phyloP scores from a whole-genome alignment of 2,329 filamentous ascomycete genomes.

The Ambrosiella cleistominuta region DNA sequence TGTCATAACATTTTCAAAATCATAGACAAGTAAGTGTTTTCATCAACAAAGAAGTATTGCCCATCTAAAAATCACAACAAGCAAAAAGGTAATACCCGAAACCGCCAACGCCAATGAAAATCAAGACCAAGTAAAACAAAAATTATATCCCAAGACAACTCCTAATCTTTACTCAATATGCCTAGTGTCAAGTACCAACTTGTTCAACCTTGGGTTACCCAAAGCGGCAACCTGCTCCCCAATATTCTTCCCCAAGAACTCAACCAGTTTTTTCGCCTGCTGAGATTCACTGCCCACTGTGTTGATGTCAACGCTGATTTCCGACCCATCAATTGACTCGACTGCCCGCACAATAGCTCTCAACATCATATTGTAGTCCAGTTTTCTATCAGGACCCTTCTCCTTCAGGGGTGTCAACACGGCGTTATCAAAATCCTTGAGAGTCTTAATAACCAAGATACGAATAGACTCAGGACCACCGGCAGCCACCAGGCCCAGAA shows the following conservation, averaged over 20 bases:
- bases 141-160: neutral
- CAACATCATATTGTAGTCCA: conserved; percentile 39
- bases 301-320: conserved; percentile 14
- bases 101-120: neutral
- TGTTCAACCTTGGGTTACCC: conserved; percentile 30
- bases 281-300: conserved; percentile 13
- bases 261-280: conserved; percentile 30
- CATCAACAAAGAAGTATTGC: neutral
- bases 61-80: neutral
- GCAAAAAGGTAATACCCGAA: neutral
- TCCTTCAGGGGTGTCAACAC: conserved; percentile 37
- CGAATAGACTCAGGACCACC: conserved; percentile 47
- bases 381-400: conserved; percentile 26
- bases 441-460: conserved; percentile 36
- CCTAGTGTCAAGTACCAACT: conserved; percentile 36
- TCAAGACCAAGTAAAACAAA: neutral
- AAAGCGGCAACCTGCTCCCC: conserved; percentile 30
- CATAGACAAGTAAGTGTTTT: neutral
- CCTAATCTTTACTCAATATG: conserved; percentile 25
- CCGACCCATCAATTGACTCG: conserved; percentile 24
- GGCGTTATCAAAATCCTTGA: conserved; percentile 34
- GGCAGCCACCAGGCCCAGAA: conserved; percentile 61
- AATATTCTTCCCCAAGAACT: conserved; percentile 37
- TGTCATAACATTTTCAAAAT: neutral
- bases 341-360: conserved; percentile 38